Percentiles rank a stretch among this genome's conserved stretches.
phyloP scores from a whole-genome alignment of 192 early-diverging fungal species.

The Coemansia biformis region DNA sequence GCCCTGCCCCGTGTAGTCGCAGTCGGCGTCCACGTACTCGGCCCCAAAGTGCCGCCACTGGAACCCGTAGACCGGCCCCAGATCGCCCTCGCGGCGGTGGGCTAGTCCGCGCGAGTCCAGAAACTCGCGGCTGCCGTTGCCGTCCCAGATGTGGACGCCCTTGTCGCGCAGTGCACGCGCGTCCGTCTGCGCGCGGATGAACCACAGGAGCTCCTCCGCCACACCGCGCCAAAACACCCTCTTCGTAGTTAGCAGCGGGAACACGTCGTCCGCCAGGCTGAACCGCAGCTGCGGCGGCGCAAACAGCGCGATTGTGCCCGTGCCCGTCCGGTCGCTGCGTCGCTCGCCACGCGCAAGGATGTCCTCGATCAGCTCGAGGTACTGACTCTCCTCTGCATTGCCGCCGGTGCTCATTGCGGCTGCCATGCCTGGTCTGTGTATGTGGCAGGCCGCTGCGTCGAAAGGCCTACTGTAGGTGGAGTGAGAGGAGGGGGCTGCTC shows the following conservation, averaged over 20 bases:
- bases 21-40: slow-evolving; percentile 71
- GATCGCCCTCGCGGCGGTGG: slow-evolving; percentile 74
- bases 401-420: background rate
- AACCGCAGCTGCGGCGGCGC: slow-evolving; percentile 87
- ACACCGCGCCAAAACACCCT: slow-evolving; percentile 87
- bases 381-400: slow-evolving; percentile 78
- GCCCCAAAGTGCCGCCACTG: slow-evolving; percentile 99
- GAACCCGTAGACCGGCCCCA: slow-evolving; percentile 96
- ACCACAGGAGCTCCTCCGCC: slow-evolving; percentile 94
- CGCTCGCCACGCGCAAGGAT: slow-evolving; percentile 69
- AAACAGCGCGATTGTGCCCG: slow-evolving; percentile 74
- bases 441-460: too few relatives aligned
- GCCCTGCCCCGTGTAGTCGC: slow-evolving; percentile 86
- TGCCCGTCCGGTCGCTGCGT: slow-evolving; percentile 87
- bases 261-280: slow-evolving; percentile 61
- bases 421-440: too few relatives aligned
- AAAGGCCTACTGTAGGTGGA: too few relatives aligned
- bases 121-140: slow-evolving; percentile 85
- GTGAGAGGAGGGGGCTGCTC: too few relatives aligned
- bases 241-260: slow-evolving; percentile 94
- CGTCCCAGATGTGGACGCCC: slow-evolving; percentile 78
- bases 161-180: slow-evolving; percentile 67
- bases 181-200: slow-evolving; percentile 87
- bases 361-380: slow-evolving; percentile 66
- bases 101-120: slow-evolving; percentile 78